Base-by-base conservation (phyloP, 495 filamentous ascomycete genomes). In the Paragyromitra xinjiangensis region DNA sequence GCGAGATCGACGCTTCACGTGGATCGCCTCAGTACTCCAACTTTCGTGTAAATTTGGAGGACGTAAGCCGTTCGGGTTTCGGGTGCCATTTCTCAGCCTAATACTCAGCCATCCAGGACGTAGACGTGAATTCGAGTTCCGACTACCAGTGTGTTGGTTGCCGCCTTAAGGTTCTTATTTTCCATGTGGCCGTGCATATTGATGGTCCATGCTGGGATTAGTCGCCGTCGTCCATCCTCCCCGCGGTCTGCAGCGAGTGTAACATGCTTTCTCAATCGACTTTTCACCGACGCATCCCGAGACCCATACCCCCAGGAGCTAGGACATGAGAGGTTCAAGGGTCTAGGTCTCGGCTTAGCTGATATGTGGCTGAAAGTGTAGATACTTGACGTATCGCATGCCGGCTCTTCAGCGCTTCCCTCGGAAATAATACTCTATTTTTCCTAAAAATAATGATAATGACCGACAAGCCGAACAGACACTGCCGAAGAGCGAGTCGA, bases 11-110 rank as follows among this genome's bases (percentile, higher is more conserved):
- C 51, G 58, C 29, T 63, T 73, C 74, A 66, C 74, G 61, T 77
- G 69, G 61, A 73, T 73, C 74, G 69, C 61, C 74, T 77, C 74
- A 77, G 74, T 58, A 77, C 74, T 73, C 74, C 74, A 77, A 66
- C 74, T 76, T 76, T 76, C 74, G 69, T 75, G 73, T 71, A 64
- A 51, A 53, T n/a, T 73, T 63, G 34, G 58, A 48, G 29, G 51
- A 53, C 55, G 45, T 29, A 44, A 72, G 59, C 68, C 39, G 26
- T 50, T 44, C 59, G 19, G 48, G 73, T 72, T 77, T 77, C 73
- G 61, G 61, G 70, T 59, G 39, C 3, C n/a, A 66, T 19, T 50
- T 39, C 51, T 55, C 34, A 45, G 48, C 37, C 62, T 77, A 40
- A 34, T 66, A 24, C 42, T 50, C 19, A 73, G 42, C 58, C 61